A percentile compares a stretch with the other conserved stretches of the same genome.
Conservation (phyloP, 192 early-diverging fungal genomes). For the Coemansia sp. region DNA sequence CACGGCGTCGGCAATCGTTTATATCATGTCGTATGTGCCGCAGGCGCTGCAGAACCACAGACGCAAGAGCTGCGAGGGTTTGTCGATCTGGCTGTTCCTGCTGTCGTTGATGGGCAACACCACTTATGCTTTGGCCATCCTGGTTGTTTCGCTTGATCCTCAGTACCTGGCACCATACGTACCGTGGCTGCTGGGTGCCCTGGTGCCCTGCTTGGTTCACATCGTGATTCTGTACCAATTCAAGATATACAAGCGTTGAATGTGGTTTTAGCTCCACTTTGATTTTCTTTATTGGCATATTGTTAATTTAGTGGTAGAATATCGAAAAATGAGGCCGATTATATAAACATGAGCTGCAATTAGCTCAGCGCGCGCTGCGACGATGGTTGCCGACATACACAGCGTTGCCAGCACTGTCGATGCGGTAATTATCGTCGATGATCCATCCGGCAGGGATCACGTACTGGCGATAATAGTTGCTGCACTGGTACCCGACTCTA, state of each 20-base stretch:
- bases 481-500: slow-evolving; percentile 55
- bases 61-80: slow-evolving; percentile 73
- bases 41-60: slow-evolving; percentile 79
- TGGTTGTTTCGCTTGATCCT: slow-evolving; percentile 69
- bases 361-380: slow-evolving; percentile 7
- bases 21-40: slow-evolving; percentile 67
- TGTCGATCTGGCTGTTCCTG: slow-evolving; percentile 78
- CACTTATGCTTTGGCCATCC: slow-evolving; percentile 65
- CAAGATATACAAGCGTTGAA: slow-evolving; percentile 54
- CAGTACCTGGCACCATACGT: slow-evolving; percentile 67
- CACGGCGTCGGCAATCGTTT: slow-evolving; percentile 38
- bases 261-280: neutral
- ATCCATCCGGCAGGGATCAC: slow-evolving; percentile 49
- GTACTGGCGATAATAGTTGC: slow-evolving; percentile 56
- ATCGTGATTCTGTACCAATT: slow-evolving; percentile 75
- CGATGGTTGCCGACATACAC: slow-evolving; percentile 52
- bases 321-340: neutral
- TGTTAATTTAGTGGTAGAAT: too few species aligned
- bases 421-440: slow-evolving; percentile 50
- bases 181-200: slow-evolving; percentile 74
- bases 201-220: slow-evolving; percentile 74
- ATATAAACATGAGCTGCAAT: neutral
- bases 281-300: too few species aligned
- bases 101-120: slow-evolving; percentile 78
- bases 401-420: slow-evolving; percentile 38